Conservation (phyloP, 2,329 filamentous ascomycete genomes). For the Myriangium duriaei region DNA sequence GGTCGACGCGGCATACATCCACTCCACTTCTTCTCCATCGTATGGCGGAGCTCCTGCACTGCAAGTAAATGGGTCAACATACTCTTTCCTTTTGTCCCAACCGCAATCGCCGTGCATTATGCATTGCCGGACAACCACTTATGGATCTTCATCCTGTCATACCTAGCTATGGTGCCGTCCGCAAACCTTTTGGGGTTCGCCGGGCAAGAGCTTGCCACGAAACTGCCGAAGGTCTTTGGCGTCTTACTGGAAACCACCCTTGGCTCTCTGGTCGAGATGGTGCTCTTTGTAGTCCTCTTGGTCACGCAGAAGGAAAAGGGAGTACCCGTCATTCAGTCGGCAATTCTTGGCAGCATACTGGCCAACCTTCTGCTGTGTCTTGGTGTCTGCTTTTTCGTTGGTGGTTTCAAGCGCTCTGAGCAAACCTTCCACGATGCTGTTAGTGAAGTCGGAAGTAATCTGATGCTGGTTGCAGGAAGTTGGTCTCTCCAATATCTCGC, state of each 20-base stretch:
- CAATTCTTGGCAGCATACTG: constrained; percentile 69
- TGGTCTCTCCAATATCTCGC: background rate
- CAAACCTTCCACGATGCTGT: constrained; percentile 63
- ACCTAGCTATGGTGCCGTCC: constrained; percentile 39
- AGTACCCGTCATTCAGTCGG: constrained; percentile 58
- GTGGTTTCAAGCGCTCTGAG: constrained; percentile 55
- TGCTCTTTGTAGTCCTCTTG: constrained; percentile 62
- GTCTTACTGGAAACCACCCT: constrained; percentile 42
- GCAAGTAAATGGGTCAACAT: constrained; percentile 36
- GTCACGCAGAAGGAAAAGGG: constrained; percentile 19
- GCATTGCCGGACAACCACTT: constrained; percentile 28
- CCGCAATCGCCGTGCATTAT: constrained; percentile 36
- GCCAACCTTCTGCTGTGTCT: constrained; percentile 72
- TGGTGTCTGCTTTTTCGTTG: constrained; percentile 70
- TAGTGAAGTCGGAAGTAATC: constrained; percentile 64
- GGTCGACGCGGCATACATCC: constrained; percentile 34
- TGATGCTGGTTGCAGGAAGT: constrained; percentile 59
- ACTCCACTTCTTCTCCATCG: constrained; percentile 30
- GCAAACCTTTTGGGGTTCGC: constrained; percentile 46
- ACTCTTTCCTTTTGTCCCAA: constrained; percentile 37
- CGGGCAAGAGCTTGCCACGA: constrained; percentile 57
- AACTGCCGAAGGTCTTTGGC: constrained; percentile 60
- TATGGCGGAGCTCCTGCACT: constrained; percentile 33
- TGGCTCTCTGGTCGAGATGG: constrained; percentile 66
- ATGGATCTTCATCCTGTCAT: constrained; percentile 36